These are phyloP conservation scores for Gypsophila paniculata DNA, from an alignment of 179 eudicot species.

Conservation along the genomic window DNA sequence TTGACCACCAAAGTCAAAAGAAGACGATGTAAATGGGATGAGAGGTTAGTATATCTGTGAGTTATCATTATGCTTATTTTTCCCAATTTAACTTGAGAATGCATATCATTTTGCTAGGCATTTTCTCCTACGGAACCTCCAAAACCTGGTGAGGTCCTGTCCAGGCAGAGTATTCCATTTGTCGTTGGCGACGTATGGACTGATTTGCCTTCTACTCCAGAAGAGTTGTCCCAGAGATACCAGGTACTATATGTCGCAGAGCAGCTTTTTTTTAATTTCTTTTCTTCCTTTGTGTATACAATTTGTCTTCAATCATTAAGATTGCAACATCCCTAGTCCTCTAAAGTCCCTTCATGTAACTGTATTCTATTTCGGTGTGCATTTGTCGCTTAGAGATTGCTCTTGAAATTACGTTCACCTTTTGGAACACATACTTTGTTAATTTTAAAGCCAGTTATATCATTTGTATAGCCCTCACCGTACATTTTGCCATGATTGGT, in stretches of 20 bases:
- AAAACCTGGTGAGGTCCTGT: conserved; percentile 75
- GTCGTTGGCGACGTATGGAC: conserved; percentile 41
- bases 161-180: conserved; percentile 73
- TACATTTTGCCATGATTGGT: background rate
- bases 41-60: background rate
- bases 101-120: conserved; percentile 43
- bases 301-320: background rate
- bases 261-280: background rate
- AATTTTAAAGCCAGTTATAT: background rate
- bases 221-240: conserved; percentile 73
- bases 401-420: background rate
- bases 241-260: conserved; percentile 46
- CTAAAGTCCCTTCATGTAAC: background rate
- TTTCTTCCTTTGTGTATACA: background rate
- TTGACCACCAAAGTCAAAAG: background rate
- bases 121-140: conserved; percentile 77
- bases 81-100: conserved; percentile 8
- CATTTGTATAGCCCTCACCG: background rate
- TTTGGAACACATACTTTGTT: background rate
- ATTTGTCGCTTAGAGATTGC: background rate
- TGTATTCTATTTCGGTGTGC: background rate
- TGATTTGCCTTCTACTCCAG: conserved; percentile 53
- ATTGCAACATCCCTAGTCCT: background rate
- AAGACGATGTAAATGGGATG: background rate
- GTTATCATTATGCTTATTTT: background rate